These are phyloP conservation scores for Oxytropis ochrocephala DNA, from an alignment of 306 rosid genomes.

Conservation along the genomic window DNA sequence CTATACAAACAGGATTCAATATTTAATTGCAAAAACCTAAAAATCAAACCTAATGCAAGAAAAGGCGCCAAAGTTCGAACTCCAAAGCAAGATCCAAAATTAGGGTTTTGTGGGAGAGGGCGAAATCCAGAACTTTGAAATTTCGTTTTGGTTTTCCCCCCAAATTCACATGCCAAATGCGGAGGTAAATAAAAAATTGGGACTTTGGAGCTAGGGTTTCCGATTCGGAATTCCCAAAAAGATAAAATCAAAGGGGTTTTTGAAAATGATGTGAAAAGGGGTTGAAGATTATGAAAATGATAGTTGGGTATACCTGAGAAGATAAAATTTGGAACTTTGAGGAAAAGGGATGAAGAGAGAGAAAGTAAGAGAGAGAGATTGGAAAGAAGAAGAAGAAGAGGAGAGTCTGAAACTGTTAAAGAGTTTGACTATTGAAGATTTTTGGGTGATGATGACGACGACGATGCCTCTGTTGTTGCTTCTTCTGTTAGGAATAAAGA, in stretches of 20 bases:
- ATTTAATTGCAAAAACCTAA: conserved; percentile 13
- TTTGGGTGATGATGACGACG: conserved; percentile 54
- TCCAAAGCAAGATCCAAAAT: conserved; percentile 44
- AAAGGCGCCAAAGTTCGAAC: conserved; percentile 30
- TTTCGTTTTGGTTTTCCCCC: neutral
- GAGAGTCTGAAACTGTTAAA: conserved; percentile 31
- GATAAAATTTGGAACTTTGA: conserved; percentile 22
- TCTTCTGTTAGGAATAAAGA: conserved; percentile 27
- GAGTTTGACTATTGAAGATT: conserved; percentile 55
- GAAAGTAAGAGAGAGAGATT: neutral
- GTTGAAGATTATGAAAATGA: neutral
- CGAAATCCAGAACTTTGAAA: conserved; percentile 21
- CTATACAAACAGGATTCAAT: conserved; percentile 12
- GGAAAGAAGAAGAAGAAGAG: conserved; percentile 17
- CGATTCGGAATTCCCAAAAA: conserved; percentile 22
- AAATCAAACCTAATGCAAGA: conserved; percentile 39
- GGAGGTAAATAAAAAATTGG: conserved; percentile 22
- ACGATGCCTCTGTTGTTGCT: conserved; percentile 40
- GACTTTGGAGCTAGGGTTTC: conserved; percentile 43
- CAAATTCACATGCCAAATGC: conserved; percentile 22
- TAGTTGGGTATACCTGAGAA: conserved; percentile 25
- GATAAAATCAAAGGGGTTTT: neutral
- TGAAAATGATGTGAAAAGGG: neutral
- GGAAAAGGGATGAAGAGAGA: conserved; percentile 11
- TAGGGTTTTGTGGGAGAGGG: conserved; percentile 51